phyloP scores from a whole-genome alignment of 1,284 basidiomycete species.

The Moesziomyces parantarcticus region DNA sequence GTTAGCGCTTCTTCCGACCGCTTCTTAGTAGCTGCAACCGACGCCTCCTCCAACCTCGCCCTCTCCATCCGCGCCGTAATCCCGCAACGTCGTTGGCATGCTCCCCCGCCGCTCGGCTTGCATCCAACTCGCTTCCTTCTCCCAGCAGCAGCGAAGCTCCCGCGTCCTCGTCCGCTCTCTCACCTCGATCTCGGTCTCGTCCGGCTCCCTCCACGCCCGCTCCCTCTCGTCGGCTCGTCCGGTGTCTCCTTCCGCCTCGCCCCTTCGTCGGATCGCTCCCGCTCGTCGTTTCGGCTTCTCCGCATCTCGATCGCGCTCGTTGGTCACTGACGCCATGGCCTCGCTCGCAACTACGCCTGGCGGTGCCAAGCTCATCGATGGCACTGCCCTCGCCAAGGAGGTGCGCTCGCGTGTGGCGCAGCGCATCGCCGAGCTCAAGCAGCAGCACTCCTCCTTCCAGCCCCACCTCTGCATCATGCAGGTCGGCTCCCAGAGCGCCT shows the following conservation, averaged over 20 bases:
- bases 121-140: slow-evolving; percentile 41
- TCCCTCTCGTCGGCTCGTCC: slow-evolving; percentile 16
- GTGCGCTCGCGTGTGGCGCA: slow-evolving; percentile 64
- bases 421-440: slow-evolving; percentile 48
- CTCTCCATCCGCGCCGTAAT: neutral
- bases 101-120: slow-evolving; percentile 47
- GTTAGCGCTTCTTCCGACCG: too few relatives aligned
- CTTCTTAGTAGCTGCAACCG: neutral
- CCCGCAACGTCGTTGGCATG: slow-evolving; percentile 40
- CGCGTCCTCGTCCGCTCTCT: slow-evolving; percentile 2
- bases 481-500: slow-evolving; percentile 90
- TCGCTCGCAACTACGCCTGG: slow-evolving; percentile 50
- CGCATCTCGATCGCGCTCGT: slow-evolving; percentile 8
- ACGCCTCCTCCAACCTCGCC: neutral
- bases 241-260: neutral
- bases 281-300: neutral
- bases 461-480: slow-evolving; percentile 93
- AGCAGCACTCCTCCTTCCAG: slow-evolving; percentile 82
- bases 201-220: slow-evolving; percentile 1
- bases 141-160: slow-evolving; percentile 42
- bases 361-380: slow-evolving; percentile 78
- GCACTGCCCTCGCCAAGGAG: slow-evolving; percentile 86
- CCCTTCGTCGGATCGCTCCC: slow-evolving; percentile 11
- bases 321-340: slow-evolving; percentile 51
- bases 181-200: slow-evolving; percentile 2